Evolutionary conservation across 2,329 filamentous ascomycete species (phyloP), one percentile per base, ranked within the genome.

Genomic region (Botrytis byssoidea): DNA sequence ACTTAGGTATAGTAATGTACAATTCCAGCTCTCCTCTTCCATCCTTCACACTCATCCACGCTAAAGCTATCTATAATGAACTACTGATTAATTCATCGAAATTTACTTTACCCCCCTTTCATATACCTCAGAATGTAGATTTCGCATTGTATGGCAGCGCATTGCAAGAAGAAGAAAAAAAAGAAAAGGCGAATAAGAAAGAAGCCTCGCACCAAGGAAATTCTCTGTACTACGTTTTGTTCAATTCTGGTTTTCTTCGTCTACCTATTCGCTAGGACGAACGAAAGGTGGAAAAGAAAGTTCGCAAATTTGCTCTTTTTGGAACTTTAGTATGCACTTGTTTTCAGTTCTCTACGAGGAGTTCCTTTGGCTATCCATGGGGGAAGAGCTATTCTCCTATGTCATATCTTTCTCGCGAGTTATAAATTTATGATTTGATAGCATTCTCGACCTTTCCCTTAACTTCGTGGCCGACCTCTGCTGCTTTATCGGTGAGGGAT

Each of bases 361-460:
- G 48, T 29, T 32, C 29, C 35, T 18, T 61, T 35, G 37, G 59
- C 59, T 22, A 25, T 61, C 10, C 22, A 51, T 51, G 48, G 25
- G 25, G 7, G 25, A 42, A 18, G 40, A 57, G 18, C 48, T 18
- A 16, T 57, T 57, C 44, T 12, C 35, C 46, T 25, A 71, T 71
- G 6, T 42, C 25, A 35, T 71, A 3, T 4, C 6, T 42, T 22
- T 12, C 4, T 20, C 32, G 18, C 25, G 32, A 18, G 37, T 25
- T 48, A 22, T 44, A 44, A n/a, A 73, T 75, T 81, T 83, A 78
- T 40, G 77, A 74, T 78, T 84, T 82, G 22, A 83, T 80, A 65
- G 76, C 80, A 51, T 79, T 79, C 75, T 82, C 75, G 72, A 81
- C 82, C 65, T 83, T 79, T 77, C 81, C 78, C 32, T 75, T 74